Evolutionary conservation across 371 early-diverging fungal genomes (phyloP), one percentile per base, ranked within the genome.

Genomic region (Mortierella sp.): DNA sequence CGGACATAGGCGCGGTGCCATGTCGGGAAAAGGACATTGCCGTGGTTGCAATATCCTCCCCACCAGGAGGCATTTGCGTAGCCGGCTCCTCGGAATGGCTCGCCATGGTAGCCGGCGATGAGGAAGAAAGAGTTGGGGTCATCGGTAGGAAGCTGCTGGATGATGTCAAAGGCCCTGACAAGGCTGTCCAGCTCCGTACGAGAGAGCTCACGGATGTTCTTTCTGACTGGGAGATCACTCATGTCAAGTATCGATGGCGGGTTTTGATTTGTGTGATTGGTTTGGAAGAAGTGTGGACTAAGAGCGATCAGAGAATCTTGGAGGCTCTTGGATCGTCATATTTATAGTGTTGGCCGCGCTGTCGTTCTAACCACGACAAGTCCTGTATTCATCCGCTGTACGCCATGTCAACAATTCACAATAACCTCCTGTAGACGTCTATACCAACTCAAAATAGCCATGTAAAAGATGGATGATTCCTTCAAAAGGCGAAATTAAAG

Each of bases 31-130:
- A 51, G 51, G 51, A 51, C 51, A 18, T 51, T 51, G 51, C 51
- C 51, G 51, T 51, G 51, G 51, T 51, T 51, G 51, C 51, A 51
- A 23, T 51, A 51, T 51, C 51, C 51, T 51, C 51, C 51, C 51
- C 51, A 51, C 51, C 51, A 51, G 51, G 51, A 51, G 51, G 51
- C 7, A 51, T 51, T 51, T 23, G 19, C 51, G 18, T 51, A 51
- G 51, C 51, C 51, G 51, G 51, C 51, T 51, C 51, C 51, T 23
- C 51, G 51, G 51, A 51, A 51, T 23, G 51, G 51, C 51, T 51
- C 51, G 18, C 51, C 51, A 51, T 51, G 51, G 51, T 51, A 51
- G 51, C 51, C 51, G 18, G 51, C 51, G 51, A 51, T 51, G 51
- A 51, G 19, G 18, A 51, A 51, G 51, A 51, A 51, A 23, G 51